Conservation (phyloP, 441 rosid genomes). For the Populus trichocarpa region DNA sequence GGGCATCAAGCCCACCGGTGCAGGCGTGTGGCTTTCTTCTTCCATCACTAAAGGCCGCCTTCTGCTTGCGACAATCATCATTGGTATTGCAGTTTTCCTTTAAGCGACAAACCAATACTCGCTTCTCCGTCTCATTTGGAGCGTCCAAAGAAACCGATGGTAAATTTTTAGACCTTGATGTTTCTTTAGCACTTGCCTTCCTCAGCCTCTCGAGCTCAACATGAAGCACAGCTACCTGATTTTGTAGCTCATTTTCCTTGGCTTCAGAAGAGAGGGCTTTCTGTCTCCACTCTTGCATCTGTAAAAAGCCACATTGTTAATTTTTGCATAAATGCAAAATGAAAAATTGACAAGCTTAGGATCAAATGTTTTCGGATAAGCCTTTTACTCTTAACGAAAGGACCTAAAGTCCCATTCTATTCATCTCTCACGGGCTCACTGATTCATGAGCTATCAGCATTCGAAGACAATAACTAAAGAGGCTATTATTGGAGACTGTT, state of each 20-base stretch:
- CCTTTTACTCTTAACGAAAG: not conserved
- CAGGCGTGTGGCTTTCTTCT: conserved; percentile 30
- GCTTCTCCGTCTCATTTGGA: conserved; percentile 66
- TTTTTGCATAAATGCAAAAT: not conserved
- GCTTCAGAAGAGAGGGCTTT: conserved; percentile 49
- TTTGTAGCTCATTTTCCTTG: conserved; percentile 42
- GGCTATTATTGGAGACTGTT: not conserved
- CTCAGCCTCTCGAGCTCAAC: conserved; percentile 42
- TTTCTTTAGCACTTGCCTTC: conserved; percentile 26
- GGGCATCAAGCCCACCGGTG: conserved; percentile 10
- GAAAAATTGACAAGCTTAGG: not conserved
- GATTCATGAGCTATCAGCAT: not conserved
- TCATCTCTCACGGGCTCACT: not conserved
- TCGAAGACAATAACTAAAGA: not conserved
- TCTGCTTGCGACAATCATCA: conserved; percentile 14
- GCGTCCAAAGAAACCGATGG: conserved; percentile 13
- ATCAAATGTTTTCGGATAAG: not conserved
- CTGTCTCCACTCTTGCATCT: conserved; percentile 73
- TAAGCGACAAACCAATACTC: conserved; percentile 53
- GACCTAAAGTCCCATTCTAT: not conserved
- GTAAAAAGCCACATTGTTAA: not conserved
- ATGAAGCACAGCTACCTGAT: conserved; percentile 34
- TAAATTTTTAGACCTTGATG: conserved; percentile 19
- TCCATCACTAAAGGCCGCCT: conserved; percentile 15
- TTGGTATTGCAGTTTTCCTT: conserved; percentile 45